A percentile compares a stretch with the other conserved stretches of the same genome.
These are phyloP conservation scores for Solanum hybrid DNA, from an alignment of 305 asterid genomes.

Conservation along the genomic window DNA sequence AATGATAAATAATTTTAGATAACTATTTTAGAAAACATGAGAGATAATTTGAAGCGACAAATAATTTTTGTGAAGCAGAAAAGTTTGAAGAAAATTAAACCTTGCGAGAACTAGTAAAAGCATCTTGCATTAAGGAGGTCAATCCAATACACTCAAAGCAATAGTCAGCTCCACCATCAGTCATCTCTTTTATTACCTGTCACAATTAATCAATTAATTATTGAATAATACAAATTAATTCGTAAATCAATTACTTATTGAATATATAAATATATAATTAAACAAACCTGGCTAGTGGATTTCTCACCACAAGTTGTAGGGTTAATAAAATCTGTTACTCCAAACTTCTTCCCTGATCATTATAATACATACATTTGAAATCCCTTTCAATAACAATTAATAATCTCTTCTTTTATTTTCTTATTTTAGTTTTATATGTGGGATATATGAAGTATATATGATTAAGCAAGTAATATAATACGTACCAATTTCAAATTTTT, in stretches of 20 bases:
- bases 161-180: constrained; percentile 33
- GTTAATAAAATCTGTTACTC: constrained; percentile 31
- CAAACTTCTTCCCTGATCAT: constrained; percentile 23
- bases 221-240: not conserved
- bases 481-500: constrained; percentile 26
- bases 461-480: not conserved
- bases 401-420: not conserved
- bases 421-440: not conserved
- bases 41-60: not conserved
- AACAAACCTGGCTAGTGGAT: constrained; percentile 19
- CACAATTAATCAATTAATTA: not conserved
- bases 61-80: not conserved
- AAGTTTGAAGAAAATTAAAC: not conserved
- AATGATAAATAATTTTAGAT: not conserved
- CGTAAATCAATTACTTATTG: not conserved
- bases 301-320: constrained; percentile 24
- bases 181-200: constrained; percentile 31
- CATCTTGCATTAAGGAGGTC: constrained; percentile 27
- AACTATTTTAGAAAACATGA: not conserved
- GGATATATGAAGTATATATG: not conserved
- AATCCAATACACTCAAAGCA: constrained; percentile 41
- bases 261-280: not conserved
- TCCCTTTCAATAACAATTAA: not conserved
- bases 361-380: not conserved
- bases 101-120: constrained; percentile 23